Conservation (phyloP, 2,329 filamentous ascomycete species). For the Teratosphaeria gauchensis region DNA sequence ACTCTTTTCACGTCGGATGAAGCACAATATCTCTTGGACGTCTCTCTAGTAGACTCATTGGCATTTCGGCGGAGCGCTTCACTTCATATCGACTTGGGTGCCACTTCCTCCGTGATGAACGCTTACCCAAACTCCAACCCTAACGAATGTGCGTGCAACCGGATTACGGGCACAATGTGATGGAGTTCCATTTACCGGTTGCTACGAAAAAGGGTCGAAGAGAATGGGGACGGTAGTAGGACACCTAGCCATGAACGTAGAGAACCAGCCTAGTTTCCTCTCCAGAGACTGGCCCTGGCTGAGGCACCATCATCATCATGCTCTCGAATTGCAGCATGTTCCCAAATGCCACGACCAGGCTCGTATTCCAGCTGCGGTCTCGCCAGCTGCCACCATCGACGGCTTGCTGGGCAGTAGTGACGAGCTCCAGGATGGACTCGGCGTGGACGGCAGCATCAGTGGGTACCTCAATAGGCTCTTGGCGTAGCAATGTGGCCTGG, state of each 20-base stretch:
- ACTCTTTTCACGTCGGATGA: no score
- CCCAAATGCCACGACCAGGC: conserved; percentile 22
- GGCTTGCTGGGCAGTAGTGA: conserved; percentile 10
- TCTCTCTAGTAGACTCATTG: no score
- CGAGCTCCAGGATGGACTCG: conserved; percentile 15
- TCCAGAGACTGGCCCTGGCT: neutral
- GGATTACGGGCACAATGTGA: no score
- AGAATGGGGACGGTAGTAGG: neutral
- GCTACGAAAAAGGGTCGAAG: neutral
- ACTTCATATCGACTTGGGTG: neutral
- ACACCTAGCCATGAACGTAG: conserved; percentile 16
- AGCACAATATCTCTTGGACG: no score
- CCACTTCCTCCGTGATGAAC: neutral
- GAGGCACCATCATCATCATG: conserved; percentile 24
- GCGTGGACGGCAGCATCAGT: conserved; percentile 12
- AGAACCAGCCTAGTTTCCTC: conserved; percentile 21
- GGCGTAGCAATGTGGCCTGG: neutral
- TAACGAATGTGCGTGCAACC: neutral
- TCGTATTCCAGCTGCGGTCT: conserved; percentile 17
- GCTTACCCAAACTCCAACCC: neutral
- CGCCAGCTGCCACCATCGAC: conserved; percentile 14
- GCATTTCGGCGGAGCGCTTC: no score
- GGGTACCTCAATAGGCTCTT: neutral
- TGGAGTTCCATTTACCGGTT: no score
- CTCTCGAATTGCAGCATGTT: conserved; percentile 21